phyloP scores from a whole-genome alignment of 2,329 filamentous ascomycete genomes.

The Phaeoacremonium minimum region DNA sequence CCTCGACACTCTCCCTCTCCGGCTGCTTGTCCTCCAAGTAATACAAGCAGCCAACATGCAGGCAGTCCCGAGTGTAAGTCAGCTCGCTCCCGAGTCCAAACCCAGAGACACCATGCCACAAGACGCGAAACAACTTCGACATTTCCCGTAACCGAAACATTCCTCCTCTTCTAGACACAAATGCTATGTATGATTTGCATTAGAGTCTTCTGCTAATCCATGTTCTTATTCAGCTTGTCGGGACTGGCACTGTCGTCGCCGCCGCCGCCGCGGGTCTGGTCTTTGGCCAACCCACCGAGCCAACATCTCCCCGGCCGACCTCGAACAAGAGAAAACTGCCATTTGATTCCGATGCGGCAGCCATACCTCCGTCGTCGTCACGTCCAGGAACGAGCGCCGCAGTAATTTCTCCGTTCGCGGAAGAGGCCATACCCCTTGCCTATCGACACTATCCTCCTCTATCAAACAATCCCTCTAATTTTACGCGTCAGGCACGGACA shows the following conservation, averaged over 20 bases:
- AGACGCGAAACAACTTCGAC: no score
- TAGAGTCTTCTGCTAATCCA: no score
- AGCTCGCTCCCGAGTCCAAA: background rate
- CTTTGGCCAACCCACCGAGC: constrained; percentile 50
- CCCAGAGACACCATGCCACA: no score
- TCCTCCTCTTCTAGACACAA: no score
- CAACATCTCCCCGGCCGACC: constrained; percentile 22
- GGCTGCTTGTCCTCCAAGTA: constrained; percentile 23
- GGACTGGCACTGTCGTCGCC: constrained; percentile 57
- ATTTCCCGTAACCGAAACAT: background rate
- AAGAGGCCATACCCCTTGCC: constrained; percentile 21
- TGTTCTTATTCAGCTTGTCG: constrained; percentile 62
- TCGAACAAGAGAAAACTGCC: constrained; percentile 25
- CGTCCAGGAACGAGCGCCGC: constrained; percentile 40
- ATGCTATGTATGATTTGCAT: no score
- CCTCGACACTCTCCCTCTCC: constrained; percentile 19
- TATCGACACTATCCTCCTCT: constrained; percentile 25
- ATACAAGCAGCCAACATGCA: constrained; percentile 28
- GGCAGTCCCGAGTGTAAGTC: constrained; percentile 41
- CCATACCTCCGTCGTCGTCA: constrained; percentile 21
- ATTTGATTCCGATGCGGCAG: constrained; percentile 21
- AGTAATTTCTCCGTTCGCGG: constrained; percentile 21
- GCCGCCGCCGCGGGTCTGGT: constrained; percentile 55
- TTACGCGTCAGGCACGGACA: constrained; percentile 20
- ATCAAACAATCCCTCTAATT: constrained; percentile 19